Base-by-base conservation (phyloP, 306 rosid genomes). In the Coriaria nepalensis region DNA sequence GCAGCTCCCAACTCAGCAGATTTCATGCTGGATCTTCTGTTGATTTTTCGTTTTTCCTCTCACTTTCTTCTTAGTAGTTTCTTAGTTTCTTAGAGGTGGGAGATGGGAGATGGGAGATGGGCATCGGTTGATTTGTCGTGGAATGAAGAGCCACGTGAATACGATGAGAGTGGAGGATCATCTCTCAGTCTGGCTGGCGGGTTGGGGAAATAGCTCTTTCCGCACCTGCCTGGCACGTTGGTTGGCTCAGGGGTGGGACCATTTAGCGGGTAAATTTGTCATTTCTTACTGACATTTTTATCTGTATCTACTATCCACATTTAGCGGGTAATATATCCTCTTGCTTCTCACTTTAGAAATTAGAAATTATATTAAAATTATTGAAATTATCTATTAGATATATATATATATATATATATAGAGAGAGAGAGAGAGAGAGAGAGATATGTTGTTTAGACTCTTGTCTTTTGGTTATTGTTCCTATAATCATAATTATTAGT, bases 141-240 rank as follows among this genome's bases (percentile, higher is more conserved):
- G 51, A 14, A 58, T 51, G 50, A 57, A 67, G 61, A 65, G 51
- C 68, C 83, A 73, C 74, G 77, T 71, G 90, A 61, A 61, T 40
- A 34, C 42, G 56, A 47, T 37, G 54, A 20, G 29, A 20, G 29
- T 1, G 29, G 3, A 20, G 29, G 29, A 20, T 20, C 29, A 20
- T 20, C 29, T 20, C 29, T 20, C 2, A 20, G 29, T 20, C 29
- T 3, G 29, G 29, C 29, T 20, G 48, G 43, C 46, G 46, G 47
- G 52, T 45, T 13, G 33, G 37, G 56, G 46, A 6, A n/a, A 6
- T 37, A 56, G 53, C 4, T 20, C 10, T 9, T 13, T 47, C 53
- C 57, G 62, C 37, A 7, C 56, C 44, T 53, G 6, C 29, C 10
- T 4, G 34, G 67, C 52, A 66, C 58, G 67, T 62, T 53, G 54